Base-by-base conservation (phyloP, 352 stramenopile genomes). In the Phytophthora pistaciae region DNA sequence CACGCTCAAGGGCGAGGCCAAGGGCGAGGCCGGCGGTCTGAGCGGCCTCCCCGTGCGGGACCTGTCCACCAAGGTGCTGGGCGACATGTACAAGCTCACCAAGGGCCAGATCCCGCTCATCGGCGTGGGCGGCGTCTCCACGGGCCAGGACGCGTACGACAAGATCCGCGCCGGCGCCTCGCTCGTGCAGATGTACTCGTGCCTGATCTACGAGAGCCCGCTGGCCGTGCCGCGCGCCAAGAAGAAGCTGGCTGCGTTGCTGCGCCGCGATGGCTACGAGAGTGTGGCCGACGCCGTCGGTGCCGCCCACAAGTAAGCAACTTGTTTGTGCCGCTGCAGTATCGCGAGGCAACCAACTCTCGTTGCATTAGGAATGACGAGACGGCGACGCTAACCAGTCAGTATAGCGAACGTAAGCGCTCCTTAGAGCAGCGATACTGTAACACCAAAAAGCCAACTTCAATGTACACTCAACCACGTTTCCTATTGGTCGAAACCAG, bases 91-190 rank as follows among this genome's bases (percentile, higher is more conserved):
- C 82, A 84, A 85, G 70, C 78, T 98, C 5, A 99, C 97, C 0
- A 75, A 98, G 33, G 97, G 97, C 20, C 76, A 91, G 64, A 84
- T 99, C 42, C 95, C 94, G 16, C 95, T 99, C 40, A 98, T 99
- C 59, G 98, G 98, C 21, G 97, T 99, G 5, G 98, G 94, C 6
- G 95, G 95, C 31, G 90, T 98, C 33, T 87, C 86, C 3, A 94
- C 79, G n/a, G 94, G 94, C 11, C 78, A 98, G 62, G 97, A 99
- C 75, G 98, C 92, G 0, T 99, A 99, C 73, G 98, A 99, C 44
- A 99, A 99, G 85, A 97, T 99, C 56, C 90, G 90, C 31, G 98
- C 98, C 7, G 98, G 98, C 31, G 98, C 98, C 8, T 98, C 87
- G 44, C 84, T 98, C 13, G 95, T 99, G 60, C 92, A 99, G 68